Evolutionary conservation across 169 alveolate species (phyloP).

Genomic region (Amoebophrya sp.): DNA sequence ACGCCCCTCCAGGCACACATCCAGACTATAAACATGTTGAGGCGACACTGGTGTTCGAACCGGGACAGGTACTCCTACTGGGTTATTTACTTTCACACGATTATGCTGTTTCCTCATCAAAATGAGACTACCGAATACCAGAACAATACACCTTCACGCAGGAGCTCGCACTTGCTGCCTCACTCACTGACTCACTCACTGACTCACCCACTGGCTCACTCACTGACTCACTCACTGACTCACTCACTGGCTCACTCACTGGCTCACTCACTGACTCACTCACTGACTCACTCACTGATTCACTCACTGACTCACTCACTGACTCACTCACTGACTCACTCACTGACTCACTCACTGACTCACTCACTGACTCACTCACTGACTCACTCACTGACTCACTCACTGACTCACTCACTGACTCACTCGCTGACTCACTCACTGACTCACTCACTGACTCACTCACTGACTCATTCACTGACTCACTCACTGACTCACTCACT

Average conservation of each 20-base stretch:
- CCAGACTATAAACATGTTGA: neutral
- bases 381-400: conserved; percentile 14
- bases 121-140: too few species aligned
- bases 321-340: neutral
- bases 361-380: conserved; percentile 27
- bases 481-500: conserved; percentile 26
- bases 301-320: neutral
- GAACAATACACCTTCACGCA: too few species aligned
- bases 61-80: too few species aligned
- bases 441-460: conserved; percentile 32
- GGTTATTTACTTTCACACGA: too few species aligned
- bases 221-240: conserved; percentile 22
- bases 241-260: too few species aligned
- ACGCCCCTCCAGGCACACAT: neutral
- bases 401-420: conserved; percentile 15
- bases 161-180: neutral
- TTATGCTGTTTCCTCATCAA: too few species aligned
- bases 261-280: conserved; percentile 26
- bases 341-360: neutral
- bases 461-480: conserved; percentile 30
- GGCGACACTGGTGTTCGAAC: neutral
- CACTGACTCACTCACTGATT: conserved; percentile 33
- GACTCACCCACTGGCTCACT: conserved; percentile 23
- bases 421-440: conserved; percentile 29
- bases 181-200: neutral